Base-by-base conservation (phyloP, 2,329 filamentous ascomycete genomes). In the Ascochyta rabiei region DNA sequence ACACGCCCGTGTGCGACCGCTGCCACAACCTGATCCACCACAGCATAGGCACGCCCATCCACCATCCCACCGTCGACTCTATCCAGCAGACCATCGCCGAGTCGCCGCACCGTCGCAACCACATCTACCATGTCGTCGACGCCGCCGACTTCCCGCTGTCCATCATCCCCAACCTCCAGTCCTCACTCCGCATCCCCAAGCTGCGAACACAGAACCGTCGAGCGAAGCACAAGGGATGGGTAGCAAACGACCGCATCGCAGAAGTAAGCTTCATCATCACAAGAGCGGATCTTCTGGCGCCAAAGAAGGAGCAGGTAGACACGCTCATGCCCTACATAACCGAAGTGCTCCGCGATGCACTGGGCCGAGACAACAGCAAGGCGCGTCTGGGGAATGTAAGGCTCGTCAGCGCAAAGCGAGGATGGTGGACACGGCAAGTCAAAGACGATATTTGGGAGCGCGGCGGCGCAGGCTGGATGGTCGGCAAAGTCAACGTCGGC, bases 141-240 rank as follows among this genome's bases (percentile, higher is more conserved):
- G 93, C 95, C 2, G 95, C 93, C 56, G 95, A 99, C 75, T 98
- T 99, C 61, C 95, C 95, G 18, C 90, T 99, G 84, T 97, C 95
- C 1, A 77, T 99, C 13, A 81, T 98, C 4, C 90, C 91, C 0
- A 85, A 87, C 39, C 84, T 99, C 9, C 84, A 89, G 56, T 79
- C 84, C 7, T 79, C 91, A 0, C 80, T 97, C 1, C 81, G 87
- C 30, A 80, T 92, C 9, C 87, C 90, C 56, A 86, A 88, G 7
- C 80, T 95, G 48, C 87, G 93, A 52, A 89, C 90, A 0, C 84
- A 85, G 57, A 98, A 97, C 69, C 86, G 93, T 44, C 86, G 93
- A 45, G 87, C 91, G 0, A 86, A 86, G 49, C 79, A 82, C 6
- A 82, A 80, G 47, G 86, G 85, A 60, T 96, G 85, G 73, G 82